Evolutionary conservation across 2,329 filamentous ascomycete species (phyloP), one percentile per base, ranked within the genome.

Genomic region (Beauveria australis): DNA sequence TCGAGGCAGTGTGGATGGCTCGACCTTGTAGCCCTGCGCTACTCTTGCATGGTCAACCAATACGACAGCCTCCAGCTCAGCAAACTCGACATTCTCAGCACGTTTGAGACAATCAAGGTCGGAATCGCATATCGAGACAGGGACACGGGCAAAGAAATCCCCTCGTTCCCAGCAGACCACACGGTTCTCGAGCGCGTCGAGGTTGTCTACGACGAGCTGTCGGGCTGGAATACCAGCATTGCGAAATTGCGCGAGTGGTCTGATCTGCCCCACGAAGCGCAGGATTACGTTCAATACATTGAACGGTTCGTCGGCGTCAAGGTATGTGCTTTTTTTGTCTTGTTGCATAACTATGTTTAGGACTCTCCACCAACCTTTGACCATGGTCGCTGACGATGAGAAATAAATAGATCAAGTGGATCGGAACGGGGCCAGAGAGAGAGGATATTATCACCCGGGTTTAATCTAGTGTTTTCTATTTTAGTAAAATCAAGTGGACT

Each of bases 71-170:
- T 69, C 83, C 22, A 64, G 53, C 58, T 62, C 52, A 59, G 60
- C n/a, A 56, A 85, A 73, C 80, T 89, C 24, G 87, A 90, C 66
- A 80, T 90, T n/a, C 79, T 91, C 16, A 87, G 90, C 70, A 81
- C 81, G 24, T 90, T 94, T 71, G 78, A 82, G 6, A 85, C 84
- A 69, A 80, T 94, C 73, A 88, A 91, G 71, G 51, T 63, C 14
- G 57, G 51, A 14, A 82, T 87, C 9, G 84, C 82, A 2, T 94
- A 94, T 74, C 77, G 76, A 63, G 71, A 68, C 61, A 48, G 56
- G 37, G 56, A 62, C 8, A 55, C 54, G 12, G 59, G 48, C 26
- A 51, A 62, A 68, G 74, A 76, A 60, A 72, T 88, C 7, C 76
- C 81, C 14, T 82, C 79, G 9, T 89, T 88, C 79, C 87, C 79